Conservation (phyloP, 371 early-diverging fungal genomes). For the Lichtheimia corymbifera region DNA sequence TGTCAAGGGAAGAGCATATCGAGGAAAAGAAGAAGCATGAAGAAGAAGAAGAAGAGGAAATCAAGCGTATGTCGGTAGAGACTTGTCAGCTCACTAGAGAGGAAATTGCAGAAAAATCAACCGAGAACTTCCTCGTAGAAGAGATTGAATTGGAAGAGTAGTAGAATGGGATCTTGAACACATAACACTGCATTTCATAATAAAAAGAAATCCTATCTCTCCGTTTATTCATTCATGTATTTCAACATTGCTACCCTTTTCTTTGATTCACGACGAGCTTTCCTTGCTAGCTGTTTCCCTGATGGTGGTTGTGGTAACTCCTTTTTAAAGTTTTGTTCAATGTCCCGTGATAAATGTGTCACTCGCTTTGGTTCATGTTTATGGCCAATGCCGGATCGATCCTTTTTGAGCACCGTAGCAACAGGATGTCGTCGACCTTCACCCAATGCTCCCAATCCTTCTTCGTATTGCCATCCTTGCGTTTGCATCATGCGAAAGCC, state of each 20-base stretch:
- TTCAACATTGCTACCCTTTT: conserved; percentile 19
- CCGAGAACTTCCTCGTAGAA: conserved; percentile 33
- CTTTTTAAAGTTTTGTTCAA: conserved; percentile 19
- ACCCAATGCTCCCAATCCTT: conserved; percentile 48
- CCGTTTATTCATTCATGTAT: conserved; percentile 18
- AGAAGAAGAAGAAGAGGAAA: conserved; percentile 14
- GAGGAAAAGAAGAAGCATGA: background rate
- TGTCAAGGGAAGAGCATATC: conserved; percentile 20
- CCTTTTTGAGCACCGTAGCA: conserved; percentile 49
- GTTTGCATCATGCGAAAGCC: conserved; percentile 51
- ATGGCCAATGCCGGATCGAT: conserved; percentile 49
- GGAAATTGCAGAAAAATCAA: conserved; percentile 32
- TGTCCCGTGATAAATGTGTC: conserved; percentile 27
- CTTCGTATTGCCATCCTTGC: conserved; percentile 59
- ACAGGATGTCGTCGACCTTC: conserved; percentile 54
- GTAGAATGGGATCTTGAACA: conserved; percentile 6
- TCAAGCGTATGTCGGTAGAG: background rate
- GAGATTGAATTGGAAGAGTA: conserved; percentile 35
- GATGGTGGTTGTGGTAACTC: conserved; percentile 12
- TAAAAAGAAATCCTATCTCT: background rate
- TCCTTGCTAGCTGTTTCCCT: conserved; percentile 29
- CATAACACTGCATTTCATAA: background rate
- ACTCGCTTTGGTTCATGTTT: conserved; percentile 19
- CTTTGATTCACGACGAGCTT: conserved; percentile 20
- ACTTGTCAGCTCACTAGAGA: conserved; percentile 3